phyloP scores from a whole-genome alignment of 768 basidiomycete species.

The Pisolithus marmoratus region DNA sequence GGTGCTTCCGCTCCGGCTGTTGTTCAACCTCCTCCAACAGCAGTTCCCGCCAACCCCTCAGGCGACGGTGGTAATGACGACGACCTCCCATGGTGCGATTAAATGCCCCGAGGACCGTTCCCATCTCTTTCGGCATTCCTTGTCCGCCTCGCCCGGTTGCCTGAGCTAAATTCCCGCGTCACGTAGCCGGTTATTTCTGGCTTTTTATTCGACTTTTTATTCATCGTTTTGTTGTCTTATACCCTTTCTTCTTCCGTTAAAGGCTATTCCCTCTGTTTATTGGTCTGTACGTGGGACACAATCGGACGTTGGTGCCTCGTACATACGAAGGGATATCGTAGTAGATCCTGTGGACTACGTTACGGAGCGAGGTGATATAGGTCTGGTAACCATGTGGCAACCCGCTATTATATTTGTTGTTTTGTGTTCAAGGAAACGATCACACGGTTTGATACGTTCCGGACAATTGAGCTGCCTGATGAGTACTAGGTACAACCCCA shows the following conservation, averaged over 20 bases:
- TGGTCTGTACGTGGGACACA: constrained; percentile 15
- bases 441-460: no score
- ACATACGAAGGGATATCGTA: constrained; percentile 14
- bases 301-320: constrained; percentile 18
- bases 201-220: neutral
- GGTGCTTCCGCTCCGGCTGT: constrained; percentile 17
- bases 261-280: constrained; percentile 6
- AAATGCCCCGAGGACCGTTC: constrained; percentile 18
- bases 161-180: neutral
- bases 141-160: no score
- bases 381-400: constrained; percentile 1
- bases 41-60: constrained; percentile 22
- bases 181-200: neutral
- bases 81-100: constrained; percentile 48
- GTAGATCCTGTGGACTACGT: constrained; percentile 13
- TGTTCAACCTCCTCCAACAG: constrained; percentile 25
- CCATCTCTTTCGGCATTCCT: neutral
- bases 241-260: constrained; percentile 14
- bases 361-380: neutral
- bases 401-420: neutral
- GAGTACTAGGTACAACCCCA: no score
- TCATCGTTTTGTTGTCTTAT: constrained; percentile 13
- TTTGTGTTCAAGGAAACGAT: neutral
- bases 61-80: constrained; percentile 12
- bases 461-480: no score